Base-by-base conservation (phyloP, 192 early-diverging fungal genomes). In the Dimargaris xerosporica region DNA sequence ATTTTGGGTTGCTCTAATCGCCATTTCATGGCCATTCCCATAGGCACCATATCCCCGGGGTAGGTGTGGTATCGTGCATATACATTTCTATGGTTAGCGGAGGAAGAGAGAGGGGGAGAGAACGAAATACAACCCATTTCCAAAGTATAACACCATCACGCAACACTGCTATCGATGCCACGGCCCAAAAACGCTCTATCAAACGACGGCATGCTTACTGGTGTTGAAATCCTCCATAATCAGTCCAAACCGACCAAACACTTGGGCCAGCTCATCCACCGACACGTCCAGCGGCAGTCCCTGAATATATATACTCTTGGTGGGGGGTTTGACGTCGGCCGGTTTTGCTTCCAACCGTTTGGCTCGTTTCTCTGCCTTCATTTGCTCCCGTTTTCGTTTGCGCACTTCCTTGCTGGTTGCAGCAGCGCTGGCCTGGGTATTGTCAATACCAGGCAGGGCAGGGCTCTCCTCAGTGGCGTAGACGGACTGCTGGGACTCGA, bases 241-340 rank as follows among this genome's bases (percentile, higher is more conserved):
- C 16, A 94, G 75, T 47, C 91, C 91, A 55, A 76, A 89, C 56
- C 86, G 90, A 23, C 73, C 72, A 64, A 94, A 94, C 2, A 74
- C 69, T 19, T 80, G 77, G 28, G 74, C 71, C 44, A 99, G 67
- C 61, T 99, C 93, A 0, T 89, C 84, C 16, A 84, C 71, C 11
- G 89, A 89, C 3, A 81, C 74, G 67, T 96, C 89, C 21, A 65
- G 62, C 15, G 93, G 96, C 42, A 99, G 71, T 21, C 86, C 84
- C 0, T 89, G 82, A 2, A 99, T 78, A 69, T 95, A 99, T 2
- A 96, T 77, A 5, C 87, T 85, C 0, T 86, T 91, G 63, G 83
- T 91, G 21, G 76, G 74, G n/a, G 71, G 77, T 58, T 73, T 71
- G 19, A 39, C 44, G 71, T 78, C 43, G 69, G 62, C 60, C 72